Conservation (phyloP, 2,329 filamentous ascomycete genomes). For the Aspergillus tubingensis region DNA sequence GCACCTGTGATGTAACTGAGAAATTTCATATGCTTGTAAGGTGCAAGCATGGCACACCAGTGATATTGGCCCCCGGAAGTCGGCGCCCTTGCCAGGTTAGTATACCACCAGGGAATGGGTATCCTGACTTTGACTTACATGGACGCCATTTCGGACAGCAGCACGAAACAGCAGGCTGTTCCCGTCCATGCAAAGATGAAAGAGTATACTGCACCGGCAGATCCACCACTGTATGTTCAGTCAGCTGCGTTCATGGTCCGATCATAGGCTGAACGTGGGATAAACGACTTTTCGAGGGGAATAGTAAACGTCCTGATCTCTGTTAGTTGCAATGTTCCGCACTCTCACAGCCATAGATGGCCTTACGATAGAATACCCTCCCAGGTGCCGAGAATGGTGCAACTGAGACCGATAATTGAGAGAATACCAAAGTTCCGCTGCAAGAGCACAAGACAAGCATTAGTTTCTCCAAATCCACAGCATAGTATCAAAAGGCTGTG, state of each 20-base stretch:
- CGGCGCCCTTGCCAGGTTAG: slow-evolving; percentile 27
- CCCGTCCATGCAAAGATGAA: slow-evolving; percentile 38
- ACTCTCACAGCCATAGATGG: neutral
- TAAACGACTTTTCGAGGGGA: slow-evolving; percentile 16
- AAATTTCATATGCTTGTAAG: slow-evolving; percentile 34
- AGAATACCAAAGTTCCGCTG: slow-evolving; percentile 26
- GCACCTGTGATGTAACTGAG: slow-evolving; percentile 43
- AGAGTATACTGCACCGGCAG: slow-evolving; percentile 34
- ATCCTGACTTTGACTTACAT: slow-evolving; percentile 24
- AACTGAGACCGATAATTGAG: slow-evolving; percentile 25
- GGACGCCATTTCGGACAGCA: slow-evolving; percentile 35
- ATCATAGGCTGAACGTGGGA: neutral
- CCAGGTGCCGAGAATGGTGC: slow-evolving; percentile 26
- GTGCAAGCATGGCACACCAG: slow-evolving; percentile 45
- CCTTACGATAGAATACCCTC: slow-evolving; percentile 22
- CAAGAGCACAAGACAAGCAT: neutral
- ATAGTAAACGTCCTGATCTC: slow-evolving; percentile 11
- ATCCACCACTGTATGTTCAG: slow-evolving; percentile 31
- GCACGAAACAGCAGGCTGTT: slow-evolving; percentile 27
- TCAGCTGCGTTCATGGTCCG: neutral
- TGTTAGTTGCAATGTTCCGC: neutral
- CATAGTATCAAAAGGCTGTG: too few relatives aligned
- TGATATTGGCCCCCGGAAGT: slow-evolving; percentile 44
- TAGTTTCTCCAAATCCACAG: neutral
- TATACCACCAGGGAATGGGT: neutral